phyloP scores from a whole-genome alignment of 257 asterid genomes.

The Verbascum thapsus region DNA sequence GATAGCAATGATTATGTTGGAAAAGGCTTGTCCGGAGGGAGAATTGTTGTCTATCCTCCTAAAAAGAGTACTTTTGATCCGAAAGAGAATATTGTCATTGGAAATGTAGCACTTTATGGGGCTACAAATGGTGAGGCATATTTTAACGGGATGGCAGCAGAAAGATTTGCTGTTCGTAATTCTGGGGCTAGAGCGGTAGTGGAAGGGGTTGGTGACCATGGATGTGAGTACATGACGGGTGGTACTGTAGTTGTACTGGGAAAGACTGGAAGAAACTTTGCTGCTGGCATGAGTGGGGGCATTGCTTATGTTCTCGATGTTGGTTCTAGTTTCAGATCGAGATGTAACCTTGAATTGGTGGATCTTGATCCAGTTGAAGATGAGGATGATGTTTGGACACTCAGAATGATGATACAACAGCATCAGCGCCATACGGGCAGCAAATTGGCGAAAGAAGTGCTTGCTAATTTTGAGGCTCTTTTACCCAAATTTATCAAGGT shows the following conservation, averaged over 20 bases:
- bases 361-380: conserved; percentile 92
- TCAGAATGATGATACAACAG: conserved; percentile 95
- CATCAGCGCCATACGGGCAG: conserved; percentile 96
- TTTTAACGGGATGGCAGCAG: conserved; percentile 99
- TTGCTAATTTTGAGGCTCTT: conserved; percentile 67
- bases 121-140: conserved; percentile 96
- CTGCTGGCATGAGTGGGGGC: conserved; percentile 99
- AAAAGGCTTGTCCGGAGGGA: conserved; percentile 97
- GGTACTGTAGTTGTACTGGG: conserved; percentile 93
- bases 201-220: conserved; percentile 99
- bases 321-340: conserved; percentile 66
- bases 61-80: conserved; percentile 85
- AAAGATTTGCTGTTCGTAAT: conserved; percentile 94
- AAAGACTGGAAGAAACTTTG: conserved; percentile 92
- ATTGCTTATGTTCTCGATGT: conserved; percentile 83
- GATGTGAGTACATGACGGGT: conserved; percentile 99
- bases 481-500: conserved; percentile 89
- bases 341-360: conserved; percentile 87
- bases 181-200: conserved; percentile 97
- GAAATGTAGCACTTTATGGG: conserved; percentile 97
- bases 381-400: conserved; percentile 78
- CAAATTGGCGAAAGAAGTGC: conserved; percentile 77
- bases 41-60: conserved; percentile 89
- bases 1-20: conserved; percentile 99
- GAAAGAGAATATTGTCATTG: conserved; percentile 90